Conservation (phyloP, 2,329 filamentous ascomycete species). For the Hymenoscyphus repandus region DNA sequence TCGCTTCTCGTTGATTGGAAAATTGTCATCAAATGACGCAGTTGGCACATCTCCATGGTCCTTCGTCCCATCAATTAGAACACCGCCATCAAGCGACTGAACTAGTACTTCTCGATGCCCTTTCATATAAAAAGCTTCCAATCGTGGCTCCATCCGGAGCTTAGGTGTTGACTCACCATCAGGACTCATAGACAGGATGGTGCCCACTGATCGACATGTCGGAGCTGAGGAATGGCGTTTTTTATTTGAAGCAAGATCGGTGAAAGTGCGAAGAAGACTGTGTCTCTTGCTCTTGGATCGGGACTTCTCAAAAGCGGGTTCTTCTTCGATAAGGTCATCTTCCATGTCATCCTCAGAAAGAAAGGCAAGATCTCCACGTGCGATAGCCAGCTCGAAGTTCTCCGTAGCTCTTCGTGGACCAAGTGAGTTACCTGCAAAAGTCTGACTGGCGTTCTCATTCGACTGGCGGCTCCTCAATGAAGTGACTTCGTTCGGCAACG, state of each 20-base stretch:
- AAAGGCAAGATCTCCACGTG: neutral
- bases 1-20: neutral
- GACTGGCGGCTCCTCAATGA: constrained; percentile 16
- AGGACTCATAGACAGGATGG: constrained; percentile 24
- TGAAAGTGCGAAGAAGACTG: neutral
- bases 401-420: constrained; percentile 10
- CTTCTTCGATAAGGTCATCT: constrained; percentile 3
- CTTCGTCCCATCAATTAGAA: no score
- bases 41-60: neutral
- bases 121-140: constrained; percentile 16
- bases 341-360: constrained; percentile 6
- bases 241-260: neutral
- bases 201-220: constrained; percentile 13
- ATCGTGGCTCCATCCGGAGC: constrained; percentile 19
- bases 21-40: constrained; percentile 9
- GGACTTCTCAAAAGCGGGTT: no score
- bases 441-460: constrained; percentile 8
- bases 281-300: no score
- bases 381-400: constrained; percentile 8
- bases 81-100: no score
- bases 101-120: constrained; percentile 15
- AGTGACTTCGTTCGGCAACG: constrained; percentile 13
- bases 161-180: constrained; percentile 26
- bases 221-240: neutral
- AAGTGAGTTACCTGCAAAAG: constrained; percentile 8